Base-by-base conservation (phyloP, 78 protist species). In the Tieghemostelium lacteum region DNA sequence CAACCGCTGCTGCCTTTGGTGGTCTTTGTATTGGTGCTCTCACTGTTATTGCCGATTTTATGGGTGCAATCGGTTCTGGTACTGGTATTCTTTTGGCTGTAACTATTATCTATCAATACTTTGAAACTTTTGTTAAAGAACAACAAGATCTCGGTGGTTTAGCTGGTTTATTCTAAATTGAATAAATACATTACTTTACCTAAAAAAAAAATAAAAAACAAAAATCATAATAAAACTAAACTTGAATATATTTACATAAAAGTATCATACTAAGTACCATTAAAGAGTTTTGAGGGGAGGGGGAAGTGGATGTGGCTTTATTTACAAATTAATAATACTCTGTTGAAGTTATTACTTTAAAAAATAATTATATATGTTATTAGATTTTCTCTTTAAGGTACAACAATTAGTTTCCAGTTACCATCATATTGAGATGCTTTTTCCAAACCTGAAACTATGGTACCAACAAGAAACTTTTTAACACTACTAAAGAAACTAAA, bases 11-110 rank as follows among this genome's bases (percentile, higher is more conserved):
- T 3, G 97, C 99, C 19, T 97, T 99, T 37, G 99, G 99, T 22
- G 99, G 99, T 45, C 96, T 99, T 87, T 97, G 99, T 96, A 98
- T 99, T 69, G 99, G 99, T 40, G 98, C 98, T 24, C 94, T 99
- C 71, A 95, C 99, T 37, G 94, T 98, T 66, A 60, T 86, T 2
- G 99, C 99, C 34, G 99, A 99, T 89, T 95, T 99, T 63, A 33
- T 98, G 75, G 97, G 97, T 50, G 95, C 96, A 24, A 96, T 97
- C 62, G 99, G 99, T 42, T 95, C 98, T 26, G 99, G 99, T 58
- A 99, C 99, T 4, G 99, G 99, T 75, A 99, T 99, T 87, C 95
- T 99, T n/a, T 96, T 99, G 10, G 99, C 99, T 61, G 99, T 99
- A 26, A 97, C 99, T 45, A 98, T 95, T 92, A 98, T 99, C 96